A percentile compares a stretch with the other conserved stretches of the same genome.
Evolutionary conservation across 108 stramenopile genomes (phyloP).

Genomic region (Hondaea fermentalgiana): DNA sequence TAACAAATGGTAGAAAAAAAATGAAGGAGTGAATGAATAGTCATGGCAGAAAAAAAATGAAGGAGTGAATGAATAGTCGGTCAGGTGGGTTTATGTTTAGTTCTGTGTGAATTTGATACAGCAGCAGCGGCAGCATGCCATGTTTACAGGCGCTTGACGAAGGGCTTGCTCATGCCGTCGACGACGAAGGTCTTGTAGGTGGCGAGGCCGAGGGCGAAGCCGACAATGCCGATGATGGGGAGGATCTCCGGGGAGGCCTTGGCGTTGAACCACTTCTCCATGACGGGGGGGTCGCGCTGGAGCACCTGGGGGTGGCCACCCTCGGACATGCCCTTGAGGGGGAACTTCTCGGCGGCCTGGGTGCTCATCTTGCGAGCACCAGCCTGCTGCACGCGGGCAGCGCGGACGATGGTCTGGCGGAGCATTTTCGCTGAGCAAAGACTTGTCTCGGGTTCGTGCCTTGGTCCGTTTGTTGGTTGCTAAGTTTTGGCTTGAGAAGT

Average conservation of each 20-base stretch:
- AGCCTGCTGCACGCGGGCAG: conserved; percentile 1
- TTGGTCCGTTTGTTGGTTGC: background rate
- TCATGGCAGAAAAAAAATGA: background rate
- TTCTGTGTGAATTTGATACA: background rate
- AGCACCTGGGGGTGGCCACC: conserved; percentile 6
- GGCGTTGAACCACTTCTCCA: background rate
- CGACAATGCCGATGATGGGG: conserved; percentile 9
- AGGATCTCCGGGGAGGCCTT: background rate
- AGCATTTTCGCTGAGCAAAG: background rate
- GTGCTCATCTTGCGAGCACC: background rate
- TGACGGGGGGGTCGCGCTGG: background rate
- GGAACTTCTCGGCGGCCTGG: background rate
- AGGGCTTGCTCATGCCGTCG: conserved; percentile 2
- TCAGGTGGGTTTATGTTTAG: background rate
- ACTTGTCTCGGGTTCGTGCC: background rate
- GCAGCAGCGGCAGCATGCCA: background rate
- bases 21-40: background rate
- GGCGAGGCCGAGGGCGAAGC: background rate
- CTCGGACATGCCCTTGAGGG: background rate
- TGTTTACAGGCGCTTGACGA: background rate
- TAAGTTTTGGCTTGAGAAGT: background rate
- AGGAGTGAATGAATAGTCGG: background rate
- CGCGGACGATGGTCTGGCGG: background rate
- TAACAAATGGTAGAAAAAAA: too few relatives aligned
- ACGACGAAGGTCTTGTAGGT: conserved; percentile 17